Conservation (phyloP, 2,329 filamentous ascomycete species). For the Trichoderma arundinaceum region DNA sequence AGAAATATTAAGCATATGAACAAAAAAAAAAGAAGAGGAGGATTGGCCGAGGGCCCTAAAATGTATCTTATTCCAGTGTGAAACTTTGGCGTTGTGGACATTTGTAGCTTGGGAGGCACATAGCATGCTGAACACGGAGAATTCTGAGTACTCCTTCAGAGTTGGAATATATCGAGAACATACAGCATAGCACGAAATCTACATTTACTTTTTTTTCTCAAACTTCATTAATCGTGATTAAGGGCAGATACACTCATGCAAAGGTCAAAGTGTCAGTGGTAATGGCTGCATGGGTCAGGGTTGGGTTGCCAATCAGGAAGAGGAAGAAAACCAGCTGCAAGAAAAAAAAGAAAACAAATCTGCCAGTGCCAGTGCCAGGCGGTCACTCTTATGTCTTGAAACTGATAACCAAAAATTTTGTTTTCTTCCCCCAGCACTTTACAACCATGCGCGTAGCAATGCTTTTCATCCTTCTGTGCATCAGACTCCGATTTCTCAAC, state of each 20-base stretch:
- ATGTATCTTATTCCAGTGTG: conserved; percentile 15
- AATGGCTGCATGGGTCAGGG: not conserved
- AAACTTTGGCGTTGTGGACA: conserved; percentile 28
- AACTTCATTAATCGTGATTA: too few relatives aligned
- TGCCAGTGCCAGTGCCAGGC: not conserved
- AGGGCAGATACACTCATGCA: too few relatives aligned
- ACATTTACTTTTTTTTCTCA: not conserved
- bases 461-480: conserved; percentile 3
- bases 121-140: conserved; percentile 23
- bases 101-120: conserved; percentile 23
- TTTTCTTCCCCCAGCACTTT: not conserved
- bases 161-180: not conserved
- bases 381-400: not conserved
- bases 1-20: not conserved
- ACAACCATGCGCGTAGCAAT: not conserved
- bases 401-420: too few relatives aligned
- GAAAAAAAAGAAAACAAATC: not conserved
- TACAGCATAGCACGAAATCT: conserved; percentile 17
- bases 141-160: conserved; percentile 2
- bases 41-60: conserved; percentile 4
- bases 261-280: not conserved
- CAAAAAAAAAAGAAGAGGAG: not conserved
- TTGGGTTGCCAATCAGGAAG: not conserved
- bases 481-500: conserved; percentile 4
- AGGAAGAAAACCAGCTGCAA: not conserved